Conservation (phyloP, 768 basidiomycete species). For the Naematelia encephala region DNA sequence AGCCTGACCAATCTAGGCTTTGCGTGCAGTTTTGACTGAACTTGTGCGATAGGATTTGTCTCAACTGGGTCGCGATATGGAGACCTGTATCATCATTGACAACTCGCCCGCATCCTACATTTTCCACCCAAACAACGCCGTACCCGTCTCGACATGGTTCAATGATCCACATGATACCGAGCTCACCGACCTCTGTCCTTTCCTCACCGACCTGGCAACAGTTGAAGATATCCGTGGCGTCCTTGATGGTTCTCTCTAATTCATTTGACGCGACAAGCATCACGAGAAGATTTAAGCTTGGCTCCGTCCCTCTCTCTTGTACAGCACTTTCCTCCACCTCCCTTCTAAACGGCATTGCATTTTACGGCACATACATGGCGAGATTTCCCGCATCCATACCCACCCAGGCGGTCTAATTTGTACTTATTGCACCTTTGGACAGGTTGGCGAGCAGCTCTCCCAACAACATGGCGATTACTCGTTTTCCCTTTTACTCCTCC, state of each 20-base stretch:
- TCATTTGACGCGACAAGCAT: too few species aligned
- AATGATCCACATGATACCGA: conserved; percentile 98
- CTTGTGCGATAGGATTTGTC: conserved; percentile 81
- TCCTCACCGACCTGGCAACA: conserved; percentile 77
- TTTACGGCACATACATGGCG: background rate
- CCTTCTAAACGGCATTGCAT: background rate
- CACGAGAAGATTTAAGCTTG: background rate
- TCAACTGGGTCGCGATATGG: conserved; percentile 88
- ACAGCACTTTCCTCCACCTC: background rate
- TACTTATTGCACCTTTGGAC: background rate
- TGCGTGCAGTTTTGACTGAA: conserved; percentile 1
- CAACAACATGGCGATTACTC: background rate
- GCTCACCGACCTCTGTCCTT: conserved; percentile 89
- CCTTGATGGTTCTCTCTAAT: conserved; percentile 62
- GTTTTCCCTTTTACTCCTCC: background rate
- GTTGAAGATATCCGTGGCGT: conserved; percentile 91
- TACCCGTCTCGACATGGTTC: conserved; percentile 99
- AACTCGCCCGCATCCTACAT: conserved; percentile 99
- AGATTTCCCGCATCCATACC: background rate
- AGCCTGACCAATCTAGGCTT: conserved; percentile 16
- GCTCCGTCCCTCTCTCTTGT: background rate
- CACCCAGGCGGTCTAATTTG: background rate
- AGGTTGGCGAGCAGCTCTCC: background rate
- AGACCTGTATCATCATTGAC: conserved; percentile 94
- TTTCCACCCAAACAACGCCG: conserved; percentile 98